Evolutionary conservation across 345 rosid genomes (phyloP).

Genomic region (Hibiscus tridactylites): DNA sequence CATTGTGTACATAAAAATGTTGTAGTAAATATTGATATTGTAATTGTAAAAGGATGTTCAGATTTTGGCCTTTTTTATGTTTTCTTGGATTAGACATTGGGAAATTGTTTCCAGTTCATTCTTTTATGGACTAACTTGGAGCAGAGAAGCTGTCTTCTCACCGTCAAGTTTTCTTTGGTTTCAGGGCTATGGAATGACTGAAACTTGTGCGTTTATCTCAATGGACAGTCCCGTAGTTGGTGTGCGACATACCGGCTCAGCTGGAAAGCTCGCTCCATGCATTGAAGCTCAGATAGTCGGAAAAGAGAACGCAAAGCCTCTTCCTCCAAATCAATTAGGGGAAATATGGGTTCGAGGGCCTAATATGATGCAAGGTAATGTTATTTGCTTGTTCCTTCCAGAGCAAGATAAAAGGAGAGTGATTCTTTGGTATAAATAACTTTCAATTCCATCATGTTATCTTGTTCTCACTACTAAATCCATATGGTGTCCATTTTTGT

Average conservation of each 20-base stretch:
- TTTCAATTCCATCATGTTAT: background rate
- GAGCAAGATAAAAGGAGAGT: background rate
- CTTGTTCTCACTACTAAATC: background rate
- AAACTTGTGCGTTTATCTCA: conserved; percentile 62
- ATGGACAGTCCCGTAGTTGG: conserved; percentile 46
- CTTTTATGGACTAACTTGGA: background rate
- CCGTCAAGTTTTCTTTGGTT: conserved; percentile 11
- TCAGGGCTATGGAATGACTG: conserved; percentile 95
- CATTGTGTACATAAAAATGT: too few relatives aligned
- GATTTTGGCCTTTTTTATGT: background rate
- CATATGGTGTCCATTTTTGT: too few relatives aligned
- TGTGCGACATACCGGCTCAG: conserved; percentile 51
- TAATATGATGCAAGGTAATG: conserved; percentile 77
- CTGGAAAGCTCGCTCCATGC: conserved; percentile 68
- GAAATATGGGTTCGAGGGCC: conserved; percentile 93
- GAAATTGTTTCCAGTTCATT: background rate
- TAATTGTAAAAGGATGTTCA: background rate
- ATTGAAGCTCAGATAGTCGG: conserved; percentile 66
- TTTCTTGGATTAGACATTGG: background rate
- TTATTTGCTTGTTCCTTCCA: background rate
- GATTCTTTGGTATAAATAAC: background rate
- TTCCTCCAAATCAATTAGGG: conserved; percentile 69
- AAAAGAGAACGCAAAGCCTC: conserved; percentile 48
- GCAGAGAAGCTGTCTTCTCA: background rate
- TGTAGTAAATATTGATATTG: too few relatives aligned